Evolutionary conservation across 2,329 filamentous ascomycete genomes (phyloP).

Genomic region (Nemania sp.): DNA sequence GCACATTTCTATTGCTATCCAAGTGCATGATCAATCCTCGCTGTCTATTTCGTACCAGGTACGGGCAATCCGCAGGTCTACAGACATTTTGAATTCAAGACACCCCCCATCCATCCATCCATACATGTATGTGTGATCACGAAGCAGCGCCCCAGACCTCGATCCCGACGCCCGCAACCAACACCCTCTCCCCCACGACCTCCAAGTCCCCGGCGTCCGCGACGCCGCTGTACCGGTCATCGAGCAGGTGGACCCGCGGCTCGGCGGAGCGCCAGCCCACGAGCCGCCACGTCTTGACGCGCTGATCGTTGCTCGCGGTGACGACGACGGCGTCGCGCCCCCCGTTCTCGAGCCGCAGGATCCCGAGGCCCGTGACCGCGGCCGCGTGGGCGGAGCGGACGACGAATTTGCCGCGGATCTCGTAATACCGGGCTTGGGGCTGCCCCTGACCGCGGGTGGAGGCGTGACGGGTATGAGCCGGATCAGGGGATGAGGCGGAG

Average conservation of each 20-base stretch:
- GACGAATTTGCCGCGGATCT: constrained; percentile 37
- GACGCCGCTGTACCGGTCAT: constrained; percentile 60
- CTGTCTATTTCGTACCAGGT: too few species aligned
- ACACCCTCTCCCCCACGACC: constrained; percentile 38
- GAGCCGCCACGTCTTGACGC: constrained; percentile 59
- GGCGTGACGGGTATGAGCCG: too few species aligned
- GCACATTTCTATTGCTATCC: too few species aligned
- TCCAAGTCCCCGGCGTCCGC: constrained; percentile 62
- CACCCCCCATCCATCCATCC: background rate
- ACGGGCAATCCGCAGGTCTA: too few species aligned
- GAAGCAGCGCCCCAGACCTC: constrained; percentile 33
- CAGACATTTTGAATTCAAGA: too few species aligned
- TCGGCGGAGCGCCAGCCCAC: constrained; percentile 23
- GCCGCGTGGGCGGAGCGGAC: constrained; percentile 70
- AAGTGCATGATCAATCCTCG: too few species aligned
- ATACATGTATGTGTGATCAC: background rate
- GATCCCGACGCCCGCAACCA: constrained; percentile 37
- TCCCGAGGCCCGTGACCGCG: constrained; percentile 64
- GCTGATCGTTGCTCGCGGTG: constrained; percentile 64
- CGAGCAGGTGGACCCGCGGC: constrained; percentile 47
- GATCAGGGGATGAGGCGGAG: too few species aligned
- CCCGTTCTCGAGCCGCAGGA: constrained; percentile 38
- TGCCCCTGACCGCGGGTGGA: too few species aligned
- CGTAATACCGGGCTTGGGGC: constrained; percentile 9
- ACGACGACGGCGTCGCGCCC: constrained; percentile 42